phyloP scores from a whole-genome alignment of 1,284 basidiomycete genomes.

The Uromyces viciae-fabae region DNA sequence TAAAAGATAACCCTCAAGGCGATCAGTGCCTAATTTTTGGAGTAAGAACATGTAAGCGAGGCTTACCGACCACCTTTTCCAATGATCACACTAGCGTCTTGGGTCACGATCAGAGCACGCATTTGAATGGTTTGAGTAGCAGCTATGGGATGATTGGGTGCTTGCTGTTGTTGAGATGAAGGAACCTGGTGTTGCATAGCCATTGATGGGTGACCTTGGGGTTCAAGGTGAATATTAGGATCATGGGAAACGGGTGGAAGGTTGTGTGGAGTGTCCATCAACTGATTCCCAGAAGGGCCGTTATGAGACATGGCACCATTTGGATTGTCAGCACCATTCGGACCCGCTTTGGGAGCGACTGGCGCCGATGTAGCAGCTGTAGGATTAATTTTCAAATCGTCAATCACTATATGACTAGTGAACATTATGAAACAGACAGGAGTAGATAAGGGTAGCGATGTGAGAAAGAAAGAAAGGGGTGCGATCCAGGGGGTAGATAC shows the following conservation, averaged over 20 bases:
- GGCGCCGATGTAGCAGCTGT: background rate
- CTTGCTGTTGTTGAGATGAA: slow-evolving; percentile 23
- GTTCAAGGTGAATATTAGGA: slow-evolving; percentile 1
- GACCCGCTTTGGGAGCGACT: background rate
- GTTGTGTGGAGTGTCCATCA: background rate
- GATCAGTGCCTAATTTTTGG: background rate
- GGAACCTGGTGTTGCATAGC: slow-evolving; percentile 9
- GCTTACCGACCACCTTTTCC: slow-evolving; percentile 70
- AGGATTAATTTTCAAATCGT: slow-evolving; percentile 9
- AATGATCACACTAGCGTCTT: slow-evolving; percentile 99
- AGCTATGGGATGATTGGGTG: slow-evolving; percentile 11
- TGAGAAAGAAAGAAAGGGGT: background rate
- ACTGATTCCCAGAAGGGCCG: background rate
- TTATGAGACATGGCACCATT: background rate
- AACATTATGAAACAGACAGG: background rate
- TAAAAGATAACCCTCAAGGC: background rate
- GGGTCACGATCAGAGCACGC: slow-evolving; percentile 79
- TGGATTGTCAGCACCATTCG: slow-evolving; percentile 6
- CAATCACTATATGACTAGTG: slow-evolving; percentile 12
- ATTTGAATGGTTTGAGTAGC: slow-evolving; percentile 51
- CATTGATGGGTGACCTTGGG: background rate
- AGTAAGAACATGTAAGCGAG: background rate
- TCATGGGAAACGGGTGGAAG: background rate
- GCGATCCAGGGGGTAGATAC: background rate
- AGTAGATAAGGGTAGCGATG: background rate